phyloP scores from a whole-genome alignment of 192 early-diverging fungal genomes.

The Gryganskiella cystojenkinii region DNA sequence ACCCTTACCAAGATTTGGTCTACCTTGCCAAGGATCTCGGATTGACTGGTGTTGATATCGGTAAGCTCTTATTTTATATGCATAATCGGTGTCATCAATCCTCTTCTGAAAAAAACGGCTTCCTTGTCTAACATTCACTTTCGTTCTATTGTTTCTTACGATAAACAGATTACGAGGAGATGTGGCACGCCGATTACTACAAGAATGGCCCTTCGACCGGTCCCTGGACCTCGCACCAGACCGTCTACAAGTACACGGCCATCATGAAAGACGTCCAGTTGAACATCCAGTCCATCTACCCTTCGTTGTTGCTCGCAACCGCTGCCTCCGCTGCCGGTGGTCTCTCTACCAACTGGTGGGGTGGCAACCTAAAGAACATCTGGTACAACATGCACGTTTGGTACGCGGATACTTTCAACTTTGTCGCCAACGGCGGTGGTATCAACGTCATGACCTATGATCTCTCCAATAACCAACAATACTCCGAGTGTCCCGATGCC shows the following conservation, averaged over 20 bases:
- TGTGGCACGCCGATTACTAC: slow-evolving; percentile 52
- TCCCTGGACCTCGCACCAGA: slow-evolving; percentile 50
- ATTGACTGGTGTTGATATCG: slow-evolving; percentile 40
- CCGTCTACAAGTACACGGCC: slow-evolving; percentile 47
- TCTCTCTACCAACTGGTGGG: slow-evolving; percentile 53
- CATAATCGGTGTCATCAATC: background rate
- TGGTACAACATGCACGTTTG: slow-evolving; percentile 46
- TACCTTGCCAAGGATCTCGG: slow-evolving; percentile 48
- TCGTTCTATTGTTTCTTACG: background rate
- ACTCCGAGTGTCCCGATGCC: slow-evolving; percentile 37
- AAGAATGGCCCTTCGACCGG: slow-evolving; percentile 31
- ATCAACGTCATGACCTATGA: slow-evolving; percentile 52
- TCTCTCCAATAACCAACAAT: slow-evolving; percentile 43
- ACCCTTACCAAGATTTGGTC: slow-evolving; percentile 52
- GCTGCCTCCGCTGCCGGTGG: slow-evolving; percentile 50
- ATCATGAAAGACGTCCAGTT: slow-evolving; percentile 46
- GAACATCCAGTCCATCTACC: slow-evolving; percentile 38
- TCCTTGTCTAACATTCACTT: background rate
- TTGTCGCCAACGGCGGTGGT: slow-evolving; percentile 34
- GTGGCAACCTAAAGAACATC: slow-evolving; percentile 54
- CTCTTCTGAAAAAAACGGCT: background rate
- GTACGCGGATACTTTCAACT: slow-evolving; percentile 45
- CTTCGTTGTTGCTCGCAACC: slow-evolving; percentile 23
- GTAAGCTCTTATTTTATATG: slow-evolving; percentile 5
- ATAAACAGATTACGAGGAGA: slow-evolving; percentile 43